Conservation (phyloP, 2,329 filamentous ascomycete genomes). For the Rhinocladiella mackenziei region DNA sequence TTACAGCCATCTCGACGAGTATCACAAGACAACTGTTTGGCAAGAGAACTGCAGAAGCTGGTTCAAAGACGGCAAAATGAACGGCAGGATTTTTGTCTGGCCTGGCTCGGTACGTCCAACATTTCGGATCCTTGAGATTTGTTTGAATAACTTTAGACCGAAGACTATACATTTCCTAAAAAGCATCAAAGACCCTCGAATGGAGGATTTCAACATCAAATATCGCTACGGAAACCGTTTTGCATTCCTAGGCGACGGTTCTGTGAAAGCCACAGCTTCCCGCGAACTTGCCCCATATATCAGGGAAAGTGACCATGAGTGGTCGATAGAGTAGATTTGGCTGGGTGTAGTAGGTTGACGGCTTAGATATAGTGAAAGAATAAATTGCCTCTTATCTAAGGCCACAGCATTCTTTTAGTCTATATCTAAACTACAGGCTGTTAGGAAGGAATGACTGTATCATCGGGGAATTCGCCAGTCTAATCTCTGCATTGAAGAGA, state of each 20-base stretch:
- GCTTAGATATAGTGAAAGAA: too few species aligned
- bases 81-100: background rate
- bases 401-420: too few species aligned
- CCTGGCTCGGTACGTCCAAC: background rate
- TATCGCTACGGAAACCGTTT: slow-evolving; percentile 40
- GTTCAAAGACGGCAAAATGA: slow-evolving; percentile 38
- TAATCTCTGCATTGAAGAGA: too few species aligned
- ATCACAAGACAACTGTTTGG: slow-evolving; percentile 37
- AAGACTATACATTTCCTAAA: slow-evolving; percentile 5
- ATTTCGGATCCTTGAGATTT: too few species aligned
- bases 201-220: slow-evolving; percentile 35
- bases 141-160: background rate
- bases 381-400: too few species aligned
- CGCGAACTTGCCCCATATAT: slow-evolving; percentile 6
- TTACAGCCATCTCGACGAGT: slow-evolving; percentile 34
- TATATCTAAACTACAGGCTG: too few species aligned
- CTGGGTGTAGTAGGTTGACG: too few species aligned
- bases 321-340: too few species aligned
- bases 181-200: slow-evolving; percentile 37
- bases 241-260: slow-evolving; percentile 41
- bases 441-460: too few species aligned
- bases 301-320: background rate
- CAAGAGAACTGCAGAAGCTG: slow-evolving; percentile 37
- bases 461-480: too few species aligned
- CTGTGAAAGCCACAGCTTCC: background rate